Conservation (phyloP, 1,284 basidiomycete species). For the Amylostereum areolatum region DNA sequence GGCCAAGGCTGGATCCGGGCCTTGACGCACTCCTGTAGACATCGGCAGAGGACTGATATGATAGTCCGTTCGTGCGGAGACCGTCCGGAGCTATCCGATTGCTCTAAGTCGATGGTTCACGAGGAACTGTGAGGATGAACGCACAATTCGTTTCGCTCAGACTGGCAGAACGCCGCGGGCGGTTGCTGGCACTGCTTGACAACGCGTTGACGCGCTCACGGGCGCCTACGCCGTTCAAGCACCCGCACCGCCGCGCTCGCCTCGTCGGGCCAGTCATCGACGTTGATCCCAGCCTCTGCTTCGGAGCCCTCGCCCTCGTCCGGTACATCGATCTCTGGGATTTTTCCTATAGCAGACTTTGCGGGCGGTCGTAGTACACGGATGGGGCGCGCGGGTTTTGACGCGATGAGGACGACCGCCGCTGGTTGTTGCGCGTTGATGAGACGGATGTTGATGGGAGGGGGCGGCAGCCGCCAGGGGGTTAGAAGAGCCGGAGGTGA, state of each 20-base stretch:
- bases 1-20: too few species aligned
- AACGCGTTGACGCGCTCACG: slow-evolving; percentile 16
- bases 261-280: slow-evolving; percentile 9
- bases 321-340: slow-evolving; percentile 10
- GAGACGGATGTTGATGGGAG: not conserved
- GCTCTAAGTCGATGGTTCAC: too few species aligned
- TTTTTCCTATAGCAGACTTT: slow-evolving; percentile 19
- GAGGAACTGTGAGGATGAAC: slow-evolving; percentile 10
- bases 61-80: too few species aligned
- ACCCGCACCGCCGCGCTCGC: not conserved
- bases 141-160: slow-evolving; percentile 53
- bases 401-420: slow-evolving; percentile 17
- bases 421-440: slow-evolving; percentile 12
- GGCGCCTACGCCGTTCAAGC: not conserved
- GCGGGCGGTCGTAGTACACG: slow-evolving; percentile 17
- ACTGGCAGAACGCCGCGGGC: slow-evolving; percentile 63
- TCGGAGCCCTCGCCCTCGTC: slow-evolving; percentile 6
- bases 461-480: not conserved
- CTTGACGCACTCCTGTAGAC: too few species aligned
- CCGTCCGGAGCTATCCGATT: too few species aligned
- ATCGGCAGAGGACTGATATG: too few species aligned
- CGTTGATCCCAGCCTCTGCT: slow-evolving; percentile 3
- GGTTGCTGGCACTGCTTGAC: slow-evolving; percentile 26
- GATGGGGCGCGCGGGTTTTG: slow-evolving; percentile 26
- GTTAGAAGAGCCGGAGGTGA: slow-evolving; percentile 8